Base-by-base conservation (phyloP, 805 yeast species). In the Ogataea ramenticola region DNA sequence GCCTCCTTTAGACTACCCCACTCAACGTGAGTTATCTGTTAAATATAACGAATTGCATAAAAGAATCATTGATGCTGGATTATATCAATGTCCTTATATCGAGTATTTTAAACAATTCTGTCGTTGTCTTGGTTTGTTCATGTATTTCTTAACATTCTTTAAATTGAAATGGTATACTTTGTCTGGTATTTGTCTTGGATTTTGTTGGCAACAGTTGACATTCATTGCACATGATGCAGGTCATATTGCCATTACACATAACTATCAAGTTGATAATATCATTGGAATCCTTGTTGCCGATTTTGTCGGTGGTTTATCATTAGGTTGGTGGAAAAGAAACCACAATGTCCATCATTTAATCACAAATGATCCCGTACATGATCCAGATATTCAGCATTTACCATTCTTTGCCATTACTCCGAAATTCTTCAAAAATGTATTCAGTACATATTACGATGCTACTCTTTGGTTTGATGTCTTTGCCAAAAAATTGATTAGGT, bases 261-360 rank as follows among this genome's bases (percentile, higher is more conserved):
- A 84, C 53, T 88, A 83, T 62, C 83, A 80, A 51, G 39, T 77
- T 10, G 96, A 88, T 61, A 88, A 82, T 56, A 58, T 83, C 17
- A 70, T 86, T 45, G 95, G 95, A 1, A 77, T 81, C 61, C 41
- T 77, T 2, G 68, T 88, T 41, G 95, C 96, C 1, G 79, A 86
- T 49, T 88, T 73, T 68, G 63, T 80, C 42, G 96, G 96, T n/a
- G 96, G 96, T 0, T 69, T 88, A 36, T 85, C 95, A 39, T 58
- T 87, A 19, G 95, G 96, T 2, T 88, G 96, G 96, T 88, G 96
- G 96, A 89, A 88, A 54, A 71, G 90, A 42, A 88, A 86, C 62
- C 96, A 88, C 64, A 88, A 88, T 59, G 95, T 88, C n/a, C 96
- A 88, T 62, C 96, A 88, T 60, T 65, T 88, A 42, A 74, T 88